phyloP scores from a whole-genome alignment of 305 asterid genomes.

The Stenogyne calaminthoides region DNA sequence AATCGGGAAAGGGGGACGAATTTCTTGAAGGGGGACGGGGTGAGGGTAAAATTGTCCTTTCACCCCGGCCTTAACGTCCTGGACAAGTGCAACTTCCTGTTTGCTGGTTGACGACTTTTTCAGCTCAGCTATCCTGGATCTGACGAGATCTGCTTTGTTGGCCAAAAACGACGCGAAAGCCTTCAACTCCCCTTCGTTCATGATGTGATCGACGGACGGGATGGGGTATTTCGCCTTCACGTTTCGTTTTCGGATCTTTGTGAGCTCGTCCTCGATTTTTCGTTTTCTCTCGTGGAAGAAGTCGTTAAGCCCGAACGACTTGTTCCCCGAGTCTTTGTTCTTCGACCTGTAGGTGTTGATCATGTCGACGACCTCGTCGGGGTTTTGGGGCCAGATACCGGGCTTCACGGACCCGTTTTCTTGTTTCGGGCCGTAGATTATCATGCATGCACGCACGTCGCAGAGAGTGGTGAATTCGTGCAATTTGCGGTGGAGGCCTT shows the following conservation, averaged over 20 bases:
- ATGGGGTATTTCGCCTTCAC: not conserved
- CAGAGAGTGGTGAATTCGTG: not conserved
- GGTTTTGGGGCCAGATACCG: not conserved
- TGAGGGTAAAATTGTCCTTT: not conserved
- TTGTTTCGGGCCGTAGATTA: not conserved
- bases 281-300: not conserved
- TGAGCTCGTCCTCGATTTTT: not conserved
- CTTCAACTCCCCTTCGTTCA: not conserved
- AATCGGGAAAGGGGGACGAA: not conserved
- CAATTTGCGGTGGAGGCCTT: not conserved
- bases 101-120: not conserved
- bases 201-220: fast-evolving
- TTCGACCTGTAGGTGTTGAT: not conserved
- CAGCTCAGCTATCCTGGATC: not conserved
- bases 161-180: not conserved
- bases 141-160: not conserved
- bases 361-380: not conserved
- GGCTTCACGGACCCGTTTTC: not conserved
- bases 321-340: not conserved
- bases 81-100: not conserved
- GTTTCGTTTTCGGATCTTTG: not conserved
- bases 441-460: not conserved
- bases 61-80: not conserved
- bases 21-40: not conserved
- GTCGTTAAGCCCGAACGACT: not conserved